Evolutionary conservation across 2,329 filamentous ascomycete genomes (phyloP), one percentile per base, ranked within the genome.

Genomic region (Periconia sp.): DNA sequence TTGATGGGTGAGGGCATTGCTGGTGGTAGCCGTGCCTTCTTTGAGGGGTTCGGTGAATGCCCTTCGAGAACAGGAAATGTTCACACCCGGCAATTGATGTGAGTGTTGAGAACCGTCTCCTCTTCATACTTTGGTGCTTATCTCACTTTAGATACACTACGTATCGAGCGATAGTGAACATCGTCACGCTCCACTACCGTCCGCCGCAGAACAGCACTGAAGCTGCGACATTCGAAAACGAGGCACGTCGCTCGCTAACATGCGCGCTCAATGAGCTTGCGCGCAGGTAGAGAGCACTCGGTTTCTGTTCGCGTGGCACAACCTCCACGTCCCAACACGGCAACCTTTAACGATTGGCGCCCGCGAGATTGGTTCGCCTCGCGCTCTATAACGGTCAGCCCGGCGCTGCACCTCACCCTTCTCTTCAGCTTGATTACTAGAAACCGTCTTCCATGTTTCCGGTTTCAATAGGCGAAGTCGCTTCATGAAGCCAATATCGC

Each of bases 1-100:
- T 69, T 78, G 46, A 75, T 83, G 72, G 76, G 73, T 6, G 77
- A 78, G 41, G 73, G 78, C 3, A 56, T 71, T 42, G 53, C 53
- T 17, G 46, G 65, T 31, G 69, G 70, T 5, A 71, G 62, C 21
- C 63, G 65, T 11, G 66, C 68, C 2, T 76, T 77, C 48, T 69
- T 68, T 36, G 67, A 73, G 35, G 74, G 74, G 0, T 73, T 69
- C 51, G 73, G 73, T 16, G 59, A 68, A 37, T 57, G 65, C 34
- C 66, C 69, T n/a, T 55, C 55, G 31, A 50, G 54, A 9, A 61
- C 56, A 3, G 59, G 54, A 9, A 54, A 65, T 21, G 65, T 66
- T 39, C 56, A 59, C 23, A 62, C 66, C 5, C 64, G 74, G 33
- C 60, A 71, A 50, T 62, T 73, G 35, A 61, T 77, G 73, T 76